A percentile compares a stretch with the other conserved stretches of the same genome.
Conservation (phyloP, 805 yeast species). For the Ogataea wickerhamii region DNA sequence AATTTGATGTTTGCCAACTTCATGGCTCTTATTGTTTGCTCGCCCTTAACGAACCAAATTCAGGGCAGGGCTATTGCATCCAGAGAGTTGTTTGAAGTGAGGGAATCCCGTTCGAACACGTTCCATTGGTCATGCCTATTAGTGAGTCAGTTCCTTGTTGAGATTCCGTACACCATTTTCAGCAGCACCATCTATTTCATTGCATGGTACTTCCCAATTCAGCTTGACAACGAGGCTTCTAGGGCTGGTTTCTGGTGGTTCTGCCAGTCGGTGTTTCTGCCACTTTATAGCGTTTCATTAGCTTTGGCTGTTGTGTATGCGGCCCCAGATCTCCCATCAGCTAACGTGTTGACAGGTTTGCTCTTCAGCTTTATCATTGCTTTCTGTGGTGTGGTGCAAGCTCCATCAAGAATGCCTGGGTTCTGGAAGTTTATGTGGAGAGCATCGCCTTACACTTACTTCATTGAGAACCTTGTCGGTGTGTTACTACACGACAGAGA, state of each 20-base stretch:
- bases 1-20: slow-evolving; percentile 51
- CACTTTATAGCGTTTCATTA: slow-evolving; percentile 44
- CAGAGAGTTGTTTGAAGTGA: slow-evolving; percentile 62
- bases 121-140: slow-evolving; percentile 67
- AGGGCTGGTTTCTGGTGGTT: slow-evolving; percentile 49
- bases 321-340: slow-evolving; percentile 66
- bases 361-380: slow-evolving; percentile 55
- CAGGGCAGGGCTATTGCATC: slow-evolving; percentile 55
- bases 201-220: slow-evolving; percentile 36
- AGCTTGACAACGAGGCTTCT: slow-evolving; percentile 32
- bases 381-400: slow-evolving; percentile 70
- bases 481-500: slow-evolving; percentile 45
- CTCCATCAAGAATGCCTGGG: slow-evolving; percentile 57
- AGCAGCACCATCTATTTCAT: slow-evolving; percentile 46
- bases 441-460: slow-evolving; percentile 68
- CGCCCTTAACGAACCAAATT: slow-evolving; percentile 61
- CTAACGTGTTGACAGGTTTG: slow-evolving; percentile 56
- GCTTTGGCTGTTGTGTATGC: slow-evolving; percentile 53
- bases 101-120: slow-evolving; percentile 69
- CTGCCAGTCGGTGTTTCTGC: slow-evolving; percentile 36
- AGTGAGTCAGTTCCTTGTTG: slow-evolving; percentile 50
- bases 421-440: slow-evolving; percentile 87
- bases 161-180: slow-evolving; percentile 55
- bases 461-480: slow-evolving; percentile 52
- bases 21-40: slow-evolving; percentile 52